Base-by-base conservation (phyloP, 208 protist genomes). In the Trichomonas tenax region DNA sequence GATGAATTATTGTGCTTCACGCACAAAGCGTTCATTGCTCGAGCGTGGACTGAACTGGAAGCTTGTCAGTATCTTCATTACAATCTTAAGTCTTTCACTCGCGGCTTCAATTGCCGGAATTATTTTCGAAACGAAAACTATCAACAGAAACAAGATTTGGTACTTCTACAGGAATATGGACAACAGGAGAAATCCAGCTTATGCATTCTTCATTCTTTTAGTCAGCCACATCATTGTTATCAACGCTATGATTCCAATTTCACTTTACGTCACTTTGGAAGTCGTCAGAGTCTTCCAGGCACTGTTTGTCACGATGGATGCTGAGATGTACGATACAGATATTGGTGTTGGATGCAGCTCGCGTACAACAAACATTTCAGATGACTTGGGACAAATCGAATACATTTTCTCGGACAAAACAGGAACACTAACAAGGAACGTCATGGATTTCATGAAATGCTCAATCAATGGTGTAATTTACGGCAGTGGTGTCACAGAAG, bases 381-480 rank as follows among this genome's bases (percentile, higher is more conserved):
- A 99, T 97, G 99, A 99, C 97, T 97, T 99, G 3, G 99, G 99
- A 36, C 97, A 99, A 40, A 98, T 99, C 46, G 97, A 98, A 95
- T 99, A 99, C 97, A 97, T 99, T 58, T 98, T 99, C 89, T 98
- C 98, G 14, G 99, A 99, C 97, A 99, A 99, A 97, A 99, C 99
- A 23, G 99, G 99, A 58, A 99, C 99, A 49, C 97, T 99, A 9
- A 99, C 99, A 4, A 93, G 95, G 31, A 98, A 98, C 95, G 44
- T 88, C n/a, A 96, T 96, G 95, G 81, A 95, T 21, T 96, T 96
- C 84, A 95, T 82, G 63, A 63, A 96, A n/a, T 96, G 96, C 72
- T 48, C n/a, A 9, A 96, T 93, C 3, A 49, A 17, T 81, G 86
- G 96, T 15, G 6, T 23, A 21, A 84, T 86, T 14, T 96, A 95